Base-by-base conservation (phyloP, 2,329 filamentous ascomycete species). In the Rhinocladiella similis region DNA sequence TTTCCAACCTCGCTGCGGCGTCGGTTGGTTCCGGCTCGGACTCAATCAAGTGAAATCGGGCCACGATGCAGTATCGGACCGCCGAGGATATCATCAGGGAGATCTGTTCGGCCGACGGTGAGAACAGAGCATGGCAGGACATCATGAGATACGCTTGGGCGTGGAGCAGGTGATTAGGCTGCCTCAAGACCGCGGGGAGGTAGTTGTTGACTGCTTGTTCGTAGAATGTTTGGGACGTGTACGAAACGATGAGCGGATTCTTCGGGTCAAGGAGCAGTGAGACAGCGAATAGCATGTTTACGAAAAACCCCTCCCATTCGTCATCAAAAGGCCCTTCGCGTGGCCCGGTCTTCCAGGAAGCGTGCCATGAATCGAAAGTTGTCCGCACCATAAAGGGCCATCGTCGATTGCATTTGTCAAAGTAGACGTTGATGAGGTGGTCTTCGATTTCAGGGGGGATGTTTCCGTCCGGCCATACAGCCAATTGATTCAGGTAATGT, bases 101-200 rank as follows among this genome's bases (percentile, higher is more conserved):
- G 36, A 51, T 51, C 25, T 51, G 48, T 22, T 51, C 36, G 3
- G 48, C 42, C 36, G 48, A 51, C 6, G 48, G 48, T 27, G 48
- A 51, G 22, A 51, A 51, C 20, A 51, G 16, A n/a, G 48, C 48
- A 33, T 51, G 48, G 14, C 41, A n/a, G 10, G 48, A 42, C 48
- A 51, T 51, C 48, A 51, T 51, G 18, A 51, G 20, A 43, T 51
- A 43, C 19, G 48, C 48, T 51, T 51, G 48, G 27, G 42, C 48
- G 29, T 51, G 48, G 3, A 51, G 14, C 20, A 51, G n/a, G 16
- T 38, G 48, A 25, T 20, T 51, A 3, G 48, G 38, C 10, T 51
- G 48, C 29, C 48, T 18, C 13, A 51, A 43, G 13, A 51, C 48
- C 9, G 48, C 48, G 2, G 48, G 48, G 13, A 51, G 22, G 18